Conservation (phyloP, 2,329 filamentous ascomycete species). For the Pezicula rhizophila region DNA sequence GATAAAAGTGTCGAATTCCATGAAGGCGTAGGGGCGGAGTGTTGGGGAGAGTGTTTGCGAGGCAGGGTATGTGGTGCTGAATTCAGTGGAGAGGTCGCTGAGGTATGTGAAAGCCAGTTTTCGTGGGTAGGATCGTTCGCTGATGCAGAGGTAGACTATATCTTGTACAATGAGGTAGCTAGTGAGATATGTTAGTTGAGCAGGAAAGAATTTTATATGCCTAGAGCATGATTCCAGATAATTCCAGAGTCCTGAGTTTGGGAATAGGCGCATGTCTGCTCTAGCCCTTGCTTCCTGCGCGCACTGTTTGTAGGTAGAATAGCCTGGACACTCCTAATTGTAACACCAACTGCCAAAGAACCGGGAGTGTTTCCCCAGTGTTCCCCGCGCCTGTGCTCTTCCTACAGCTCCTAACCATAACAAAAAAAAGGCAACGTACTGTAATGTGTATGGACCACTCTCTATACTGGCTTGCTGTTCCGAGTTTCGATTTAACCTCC, state of each 20-base stretch:
- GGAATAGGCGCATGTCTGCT: background rate
- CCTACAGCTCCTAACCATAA: too few relatives aligned
- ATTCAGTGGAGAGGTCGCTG: constrained; percentile 83
- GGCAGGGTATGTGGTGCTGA: constrained; percentile 75
- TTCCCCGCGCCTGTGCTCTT: too few relatives aligned
- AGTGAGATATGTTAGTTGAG: constrained; percentile 4
- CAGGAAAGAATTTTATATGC: background rate
- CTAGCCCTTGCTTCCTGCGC: background rate
- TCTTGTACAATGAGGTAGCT: constrained; percentile 81
- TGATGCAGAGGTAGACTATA: constrained; percentile 89
- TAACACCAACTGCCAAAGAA: background rate
- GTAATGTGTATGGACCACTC: constrained; percentile 72
- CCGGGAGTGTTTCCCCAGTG: background rate
- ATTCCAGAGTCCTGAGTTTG: background rate
- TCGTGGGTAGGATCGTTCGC: constrained; percentile 88
- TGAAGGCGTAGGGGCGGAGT: constrained; percentile 89
- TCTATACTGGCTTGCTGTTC: constrained; percentile 92
- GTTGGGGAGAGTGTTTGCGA: constrained; percentile 66
- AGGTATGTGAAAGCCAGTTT: constrained; percentile 99
- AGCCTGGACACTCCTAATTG: background rate
- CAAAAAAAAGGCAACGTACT: constrained; percentile 46
- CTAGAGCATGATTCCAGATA: background rate
- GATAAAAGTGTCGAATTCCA: constrained; percentile 98
- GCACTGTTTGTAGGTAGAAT: background rate
- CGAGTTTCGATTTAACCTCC: constrained; percentile 80